Base-by-base conservation (phyloP, 148 eudicot species). In the Vaccinium darrowii region DNA sequence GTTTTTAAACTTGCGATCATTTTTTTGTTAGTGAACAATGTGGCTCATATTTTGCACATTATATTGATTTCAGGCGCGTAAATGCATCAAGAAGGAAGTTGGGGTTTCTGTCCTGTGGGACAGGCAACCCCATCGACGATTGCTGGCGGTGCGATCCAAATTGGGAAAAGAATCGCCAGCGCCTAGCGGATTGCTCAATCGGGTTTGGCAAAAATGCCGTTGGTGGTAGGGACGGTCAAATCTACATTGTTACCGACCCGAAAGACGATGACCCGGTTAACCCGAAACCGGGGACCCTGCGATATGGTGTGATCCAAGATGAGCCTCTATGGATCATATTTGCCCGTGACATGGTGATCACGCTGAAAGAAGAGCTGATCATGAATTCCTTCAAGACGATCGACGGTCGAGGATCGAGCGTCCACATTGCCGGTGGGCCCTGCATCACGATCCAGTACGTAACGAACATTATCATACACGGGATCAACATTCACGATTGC, bases 271-370 rank as follows among this genome's bases (percentile, higher is more conserved):
- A 93, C 36, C 86, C 95, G 0, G 90, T 92, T 33, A 92, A 86
- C 76, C 95, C 94, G 9, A 92, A 87, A 60, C 93, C 90, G 7
- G 95, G 95, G 5, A 91, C 92, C 7, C 52, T 93, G 47, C 76
- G 94, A 58, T 90, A 90, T 23, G 95, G 86, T 12, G 94, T 77
- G 18, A 93, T 92, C 85, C 95, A 92, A 84, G 85, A 88, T 1
- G 90, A 93, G 39, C 95, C 95, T 1, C 53, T 92, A 3, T 93
- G 95, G 95, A 93, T 92, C 73, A 88, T 89, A 52, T 93, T 93
- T 36, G 87, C 80, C 1, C 84, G 88, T 21, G 93, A 92, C 84
- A 93, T 93, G 95, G 88, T 85, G 23, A 92, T 93, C 73, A 89
- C 86, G 65, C 90, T 93, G 0, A 89, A 90, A 30, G 85, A 92